phyloP scores from a whole-genome alignment of 805 yeast genomes.

The Starmera quercuum region DNA sequence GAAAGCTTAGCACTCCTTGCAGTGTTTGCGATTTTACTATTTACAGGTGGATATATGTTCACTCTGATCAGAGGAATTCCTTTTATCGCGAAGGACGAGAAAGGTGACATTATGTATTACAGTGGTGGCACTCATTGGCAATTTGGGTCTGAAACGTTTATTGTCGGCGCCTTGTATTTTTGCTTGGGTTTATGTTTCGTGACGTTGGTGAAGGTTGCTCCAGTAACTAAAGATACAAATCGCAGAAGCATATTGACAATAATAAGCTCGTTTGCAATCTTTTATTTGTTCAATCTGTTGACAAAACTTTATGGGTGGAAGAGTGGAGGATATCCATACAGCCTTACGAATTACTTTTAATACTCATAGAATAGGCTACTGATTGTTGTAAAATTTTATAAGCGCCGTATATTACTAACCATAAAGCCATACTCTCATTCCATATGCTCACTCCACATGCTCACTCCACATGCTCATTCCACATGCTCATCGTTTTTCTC shows the following conservation, averaged over 20 bases:
- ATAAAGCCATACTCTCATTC: too few relatives aligned
- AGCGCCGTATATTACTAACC: too few relatives aligned
- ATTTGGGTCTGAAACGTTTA: conserved; percentile 58
- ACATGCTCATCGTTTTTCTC: conserved; percentile 51
- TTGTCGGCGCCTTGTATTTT: conserved; percentile 44
- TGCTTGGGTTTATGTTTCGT: conserved; percentile 35
- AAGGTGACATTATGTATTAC: conserved; percentile 45
- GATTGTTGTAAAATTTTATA: too few relatives aligned
- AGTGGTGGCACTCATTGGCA: conserved; percentile 64
- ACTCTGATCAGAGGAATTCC: conserved; percentile 55
- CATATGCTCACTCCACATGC: too few relatives aligned
- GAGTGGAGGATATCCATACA: conserved; percentile 14
- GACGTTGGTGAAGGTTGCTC: conserved; percentile 31
- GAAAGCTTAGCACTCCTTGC: conserved; percentile 24
- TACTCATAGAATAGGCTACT: too few relatives aligned
- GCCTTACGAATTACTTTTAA: conserved; percentile 14
- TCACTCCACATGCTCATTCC: too few relatives aligned
- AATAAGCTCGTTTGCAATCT: conserved; percentile 7
- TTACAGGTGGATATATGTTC: conserved; percentile 59
- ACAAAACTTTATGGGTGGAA: conserved; percentile 12
- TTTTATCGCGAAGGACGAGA: conserved; percentile 44
- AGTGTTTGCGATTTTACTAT: conserved; percentile 33
- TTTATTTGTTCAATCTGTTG: conserved; percentile 12
- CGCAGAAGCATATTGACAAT: conserved; percentile 5
- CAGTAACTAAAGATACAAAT: conserved; percentile 12